Evolutionary conservation across 2,329 filamentous ascomycete species (phyloP).

Genomic region (Fusarium bactridioides): DNA sequence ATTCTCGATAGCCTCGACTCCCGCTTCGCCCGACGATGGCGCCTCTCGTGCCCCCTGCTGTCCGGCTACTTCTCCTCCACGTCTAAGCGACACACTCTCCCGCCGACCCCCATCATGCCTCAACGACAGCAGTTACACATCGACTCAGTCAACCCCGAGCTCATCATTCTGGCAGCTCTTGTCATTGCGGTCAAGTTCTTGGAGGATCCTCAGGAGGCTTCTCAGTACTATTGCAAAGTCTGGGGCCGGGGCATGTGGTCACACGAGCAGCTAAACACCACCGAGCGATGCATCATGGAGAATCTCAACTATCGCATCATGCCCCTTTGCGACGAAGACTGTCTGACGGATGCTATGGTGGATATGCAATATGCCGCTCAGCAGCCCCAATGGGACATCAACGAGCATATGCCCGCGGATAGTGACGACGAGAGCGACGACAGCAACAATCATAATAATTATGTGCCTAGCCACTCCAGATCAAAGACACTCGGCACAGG

Average conservation of each 20-base stretch:
- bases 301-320: constrained; percentile 69
- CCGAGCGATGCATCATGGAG: constrained; percentile 70
- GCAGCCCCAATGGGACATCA: constrained; percentile 40
- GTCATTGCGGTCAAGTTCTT: constrained; percentile 72
- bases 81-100: constrained; percentile 59
- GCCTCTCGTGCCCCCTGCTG: constrained; percentile 63
- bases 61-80: constrained; percentile 40
- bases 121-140: constrained; percentile 59
- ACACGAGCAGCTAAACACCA: constrained; percentile 68
- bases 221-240: constrained; percentile 59
- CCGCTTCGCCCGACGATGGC: constrained; percentile 70
- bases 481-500: constrained; percentile 46
- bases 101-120: constrained; percentile 47
- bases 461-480: constrained; percentile 46
- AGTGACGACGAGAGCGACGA: constrained; percentile 42
- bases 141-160: constrained; percentile 67
- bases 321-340: constrained; percentile 64
- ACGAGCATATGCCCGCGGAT: constrained; percentile 43
- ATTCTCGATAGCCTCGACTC: constrained; percentile 71
- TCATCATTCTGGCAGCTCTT: constrained; percentile 69
- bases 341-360: constrained; percentile 66
- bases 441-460: constrained; percentile 27
- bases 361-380: constrained; percentile 69
- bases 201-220: constrained; percentile 64
- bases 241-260: constrained; percentile 68